These are phyloP conservation scores for Fusarium foetens DNA, from an alignment of 2,329 filamentous ascomycete species.

Conservation along the genomic window DNA sequence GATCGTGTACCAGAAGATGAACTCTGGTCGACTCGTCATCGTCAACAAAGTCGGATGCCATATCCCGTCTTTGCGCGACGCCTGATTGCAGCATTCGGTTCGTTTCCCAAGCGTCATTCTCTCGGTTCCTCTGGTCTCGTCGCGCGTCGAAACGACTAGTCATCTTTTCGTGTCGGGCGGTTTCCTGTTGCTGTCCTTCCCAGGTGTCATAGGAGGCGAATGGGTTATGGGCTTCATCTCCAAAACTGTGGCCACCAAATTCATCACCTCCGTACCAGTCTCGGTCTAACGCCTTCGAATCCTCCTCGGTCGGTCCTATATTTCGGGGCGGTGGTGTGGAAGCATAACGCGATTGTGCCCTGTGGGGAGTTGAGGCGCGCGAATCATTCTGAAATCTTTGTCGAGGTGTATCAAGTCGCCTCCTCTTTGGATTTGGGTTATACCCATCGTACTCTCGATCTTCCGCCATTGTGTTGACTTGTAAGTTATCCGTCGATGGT, in stretches of 20 bases:
- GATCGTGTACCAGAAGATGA: slow-evolving; percentile 91
- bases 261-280: slow-evolving; percentile 96
- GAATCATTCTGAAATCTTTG: slow-evolving; percentile 48
- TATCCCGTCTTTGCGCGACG: slow-evolving; percentile 88
- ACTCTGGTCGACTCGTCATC: slow-evolving; percentile 91
- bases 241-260: slow-evolving; percentile 81
- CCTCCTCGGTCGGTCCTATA: slow-evolving; percentile 70
- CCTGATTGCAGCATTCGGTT: slow-evolving; percentile 98
- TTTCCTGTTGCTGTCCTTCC: slow-evolving; percentile 82
- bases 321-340: slow-evolving; percentile 52
- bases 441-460: slow-evolving; percentile 52
- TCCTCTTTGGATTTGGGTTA: slow-evolving; percentile 54
- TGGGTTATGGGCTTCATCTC: slow-evolving; percentile 92
- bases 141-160: slow-evolving; percentile 74
- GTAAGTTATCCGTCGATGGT: neutral
- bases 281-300: slow-evolving; percentile 80
- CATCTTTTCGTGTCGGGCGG: slow-evolving; percentile 82
- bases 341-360: slow-evolving; percentile 52
- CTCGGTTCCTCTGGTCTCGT: slow-evolving; percentile 86
- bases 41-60: slow-evolving; percentile 80
- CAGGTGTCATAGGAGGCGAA: slow-evolving; percentile 83
- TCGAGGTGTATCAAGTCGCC: slow-evolving; percentile 49
- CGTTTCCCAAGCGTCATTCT: slow-evolving; percentile 98
- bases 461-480: slow-evolving; percentile 46
- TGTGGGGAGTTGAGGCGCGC: slow-evolving; percentile 47